Conservation (phyloP, 2,329 filamentous ascomycete genomes). For the Aspergillus aculeatus region DNA sequence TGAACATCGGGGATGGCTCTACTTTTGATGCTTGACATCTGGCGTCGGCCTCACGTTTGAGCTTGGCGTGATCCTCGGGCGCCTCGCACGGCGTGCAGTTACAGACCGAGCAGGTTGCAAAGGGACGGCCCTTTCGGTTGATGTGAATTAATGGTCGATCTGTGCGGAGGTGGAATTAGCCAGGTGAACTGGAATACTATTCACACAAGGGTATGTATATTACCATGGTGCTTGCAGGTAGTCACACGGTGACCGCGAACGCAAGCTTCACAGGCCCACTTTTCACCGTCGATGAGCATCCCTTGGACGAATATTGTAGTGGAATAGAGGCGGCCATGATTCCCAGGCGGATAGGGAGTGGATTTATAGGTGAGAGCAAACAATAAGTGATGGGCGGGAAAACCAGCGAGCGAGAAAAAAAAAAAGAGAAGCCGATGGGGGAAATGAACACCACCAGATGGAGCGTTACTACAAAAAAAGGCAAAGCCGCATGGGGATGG, state of each 20-base stretch:
- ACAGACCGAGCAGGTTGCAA: constrained; percentile 94
- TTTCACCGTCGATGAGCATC: constrained; percentile 90
- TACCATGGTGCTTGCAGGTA: constrained; percentile 92
- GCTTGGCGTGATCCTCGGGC: constrained; percentile 80
- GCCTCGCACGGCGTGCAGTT: constrained; percentile 81
- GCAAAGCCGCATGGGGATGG: neutral
- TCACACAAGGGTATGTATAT: neutral
- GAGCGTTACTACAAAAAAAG: neutral
- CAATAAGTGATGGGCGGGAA: constrained; percentile 10
- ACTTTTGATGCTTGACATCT: constrained; percentile 11
- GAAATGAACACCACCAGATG: neutral
- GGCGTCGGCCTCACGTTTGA: constrained; percentile 34
- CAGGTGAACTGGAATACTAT: neutral
- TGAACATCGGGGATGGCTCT: constrained; percentile 4
- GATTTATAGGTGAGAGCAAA: constrained; percentile 20
- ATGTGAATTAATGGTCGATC: constrained; percentile 90
- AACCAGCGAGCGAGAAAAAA: constrained; percentile 12
- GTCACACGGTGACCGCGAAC: constrained; percentile 95
- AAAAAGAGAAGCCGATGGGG: constrained; percentile 3
- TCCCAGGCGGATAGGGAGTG: constrained; percentile 10
- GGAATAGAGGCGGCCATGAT: constrained; percentile 6
- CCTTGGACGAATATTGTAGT: constrained; percentile 17
- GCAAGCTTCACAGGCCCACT: constrained; percentile 95
- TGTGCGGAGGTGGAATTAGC: constrained; percentile 37
- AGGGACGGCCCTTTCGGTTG: constrained; percentile 93